Evolutionary conservation across 352 stramenopile genomes (phyloP).

Genomic region (Pythium rhizo-oryzae): DNA sequence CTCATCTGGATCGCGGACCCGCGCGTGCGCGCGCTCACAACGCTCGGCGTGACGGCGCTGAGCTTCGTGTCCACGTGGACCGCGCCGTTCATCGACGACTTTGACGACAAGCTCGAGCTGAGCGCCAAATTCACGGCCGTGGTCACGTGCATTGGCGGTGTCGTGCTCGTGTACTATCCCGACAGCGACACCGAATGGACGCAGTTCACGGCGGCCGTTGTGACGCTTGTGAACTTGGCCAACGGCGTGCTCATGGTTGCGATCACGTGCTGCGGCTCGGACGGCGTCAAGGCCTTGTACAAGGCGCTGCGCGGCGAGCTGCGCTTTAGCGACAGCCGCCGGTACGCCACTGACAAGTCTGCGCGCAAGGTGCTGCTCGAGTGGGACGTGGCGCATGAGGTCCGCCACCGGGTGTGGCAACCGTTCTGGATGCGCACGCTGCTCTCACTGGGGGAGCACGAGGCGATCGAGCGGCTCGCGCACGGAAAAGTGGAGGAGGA

Average conservation of each 20-base stretch:
- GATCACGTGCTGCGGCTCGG: conserved; percentile 38
- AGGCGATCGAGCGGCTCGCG: conserved; percentile 37
- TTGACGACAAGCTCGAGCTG: conserved; percentile 57
- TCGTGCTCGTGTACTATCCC: conserved; percentile 29
- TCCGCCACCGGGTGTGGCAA: conserved; percentile 58
- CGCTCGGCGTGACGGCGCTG: conserved; percentile 29
- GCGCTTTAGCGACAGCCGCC: conserved; percentile 46
- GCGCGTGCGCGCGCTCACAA: conserved; percentile 24
- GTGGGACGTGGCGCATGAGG: conserved; percentile 48
- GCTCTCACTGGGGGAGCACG: conserved; percentile 30
- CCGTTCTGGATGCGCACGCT: conserved; percentile 48
- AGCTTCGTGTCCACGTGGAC: conserved; percentile 41
- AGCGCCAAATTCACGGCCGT: conserved; percentile 40
- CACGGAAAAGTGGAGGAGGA: conserved; percentile 29
- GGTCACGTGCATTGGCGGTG: conserved; percentile 35
- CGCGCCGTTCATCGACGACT: conserved; percentile 48
- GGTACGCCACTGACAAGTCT: conserved; percentile 32
- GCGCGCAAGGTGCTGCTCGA: conserved; percentile 31
- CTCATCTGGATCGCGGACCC: conserved; percentile 29
- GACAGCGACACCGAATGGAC: conserved; percentile 14
- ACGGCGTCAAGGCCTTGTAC: conserved; percentile 25
- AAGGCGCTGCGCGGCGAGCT: conserved; percentile 38
- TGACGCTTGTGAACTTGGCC: conserved; percentile 41
- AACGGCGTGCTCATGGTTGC: conserved; percentile 45
- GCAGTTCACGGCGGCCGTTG: conserved; percentile 28